phyloP scores from a whole-genome alignment of 1,284 basidiomycete species.

The Cutaneotrichosporon cyanovorans region DNA sequence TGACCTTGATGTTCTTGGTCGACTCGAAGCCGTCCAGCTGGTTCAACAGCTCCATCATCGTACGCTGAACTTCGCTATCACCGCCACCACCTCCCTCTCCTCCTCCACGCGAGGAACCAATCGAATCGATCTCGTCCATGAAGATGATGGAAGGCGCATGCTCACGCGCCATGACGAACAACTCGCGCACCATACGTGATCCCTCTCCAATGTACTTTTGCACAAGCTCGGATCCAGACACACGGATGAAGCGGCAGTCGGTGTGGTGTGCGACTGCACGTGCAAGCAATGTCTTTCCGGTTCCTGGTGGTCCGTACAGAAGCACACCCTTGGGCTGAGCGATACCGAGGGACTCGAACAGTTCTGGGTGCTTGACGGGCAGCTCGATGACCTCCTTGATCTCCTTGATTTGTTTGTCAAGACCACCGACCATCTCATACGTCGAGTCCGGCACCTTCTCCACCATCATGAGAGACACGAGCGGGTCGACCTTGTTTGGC shows the following conservation, averaged over 20 bases:
- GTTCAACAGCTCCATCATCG: slow-evolving; percentile 94
- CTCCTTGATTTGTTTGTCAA: slow-evolving; percentile 98
- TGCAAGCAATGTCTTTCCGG: slow-evolving; percentile 89
- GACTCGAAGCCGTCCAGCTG: slow-evolving; percentile 97
- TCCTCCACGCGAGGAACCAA: slow-evolving; percentile 87
- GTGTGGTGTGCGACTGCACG: slow-evolving; percentile 96
- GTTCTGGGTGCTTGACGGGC: slow-evolving; percentile 95
- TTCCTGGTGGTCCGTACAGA: slow-evolving; percentile 92
- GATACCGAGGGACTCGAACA: slow-evolving; percentile 93
- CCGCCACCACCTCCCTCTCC: slow-evolving; percentile 79
- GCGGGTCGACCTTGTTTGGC: slow-evolving; percentile 90
- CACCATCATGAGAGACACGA: slow-evolving; percentile 99
- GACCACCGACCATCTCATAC: slow-evolving; percentile 98
- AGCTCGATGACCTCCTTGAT: slow-evolving; percentile 99
- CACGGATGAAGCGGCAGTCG: slow-evolving; percentile 95
- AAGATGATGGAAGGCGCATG: slow-evolving; percentile 99
- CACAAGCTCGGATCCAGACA: slow-evolving; percentile 89
- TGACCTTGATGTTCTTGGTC: slow-evolving; percentile 98
- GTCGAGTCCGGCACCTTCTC: slow-evolving; percentile 99
- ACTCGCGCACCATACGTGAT: slow-evolving; percentile 88
- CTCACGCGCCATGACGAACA: slow-evolving; percentile 98
- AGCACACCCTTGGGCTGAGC: slow-evolving; percentile 96
- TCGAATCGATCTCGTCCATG: slow-evolving; percentile 99
- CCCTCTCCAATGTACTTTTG: slow-evolving; percentile 99
- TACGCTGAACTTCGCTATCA: slow-evolving; percentile 95